Percentiles rank a stretch among this genome's conserved stretches.
These are phyloP conservation scores for Cubamyces lactineus DNA, from an alignment of 768 basidiomycete genomes.

Conservation along the genomic window DNA sequence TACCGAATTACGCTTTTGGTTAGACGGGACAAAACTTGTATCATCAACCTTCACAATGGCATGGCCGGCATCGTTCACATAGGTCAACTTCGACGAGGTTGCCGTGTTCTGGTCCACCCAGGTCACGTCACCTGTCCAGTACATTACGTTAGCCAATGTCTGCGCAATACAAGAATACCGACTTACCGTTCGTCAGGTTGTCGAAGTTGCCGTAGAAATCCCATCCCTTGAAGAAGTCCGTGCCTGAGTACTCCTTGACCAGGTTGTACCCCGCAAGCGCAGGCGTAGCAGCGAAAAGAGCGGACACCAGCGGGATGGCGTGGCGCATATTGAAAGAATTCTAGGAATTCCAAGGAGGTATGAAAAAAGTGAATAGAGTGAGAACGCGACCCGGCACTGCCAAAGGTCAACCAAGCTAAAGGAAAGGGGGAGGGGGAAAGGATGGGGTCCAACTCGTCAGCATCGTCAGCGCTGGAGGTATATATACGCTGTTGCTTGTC, in stretches of 20 bases:
- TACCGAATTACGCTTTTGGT: slow-evolving; percentile 65
- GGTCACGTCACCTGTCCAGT: slow-evolving; percentile 57
- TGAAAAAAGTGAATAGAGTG: neutral
- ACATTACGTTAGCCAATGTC: neutral
- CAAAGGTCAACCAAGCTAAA: neutral
- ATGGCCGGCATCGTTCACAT: slow-evolving; percentile 59
- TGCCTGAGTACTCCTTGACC: slow-evolving; percentile 43
- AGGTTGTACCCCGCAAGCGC: slow-evolving; percentile 30
- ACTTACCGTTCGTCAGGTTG: slow-evolving; percentile 39
- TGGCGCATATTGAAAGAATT: slow-evolving; percentile 10
- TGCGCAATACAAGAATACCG: neutral
- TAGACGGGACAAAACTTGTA: slow-evolving; percentile 52
- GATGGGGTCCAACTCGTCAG: neutral
- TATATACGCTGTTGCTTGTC: neutral
- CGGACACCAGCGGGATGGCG: slow-evolving; percentile 20
- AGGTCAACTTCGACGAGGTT: slow-evolving; percentile 52
- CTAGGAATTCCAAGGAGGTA: neutral
- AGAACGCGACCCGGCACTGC: slow-evolving; percentile 1
- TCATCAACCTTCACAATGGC: slow-evolving; percentile 80
- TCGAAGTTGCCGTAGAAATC: slow-evolving; percentile 44
- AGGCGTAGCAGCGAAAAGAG: slow-evolving; percentile 17
- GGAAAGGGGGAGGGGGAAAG: neutral
- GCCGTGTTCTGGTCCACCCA: slow-evolving; percentile 56
- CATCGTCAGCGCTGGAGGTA: neutral
- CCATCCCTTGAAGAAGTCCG: slow-evolving; percentile 48